Conservation (phyloP, 2,329 filamentous ascomycete genomes). For the Pyricularia grisea region DNA sequence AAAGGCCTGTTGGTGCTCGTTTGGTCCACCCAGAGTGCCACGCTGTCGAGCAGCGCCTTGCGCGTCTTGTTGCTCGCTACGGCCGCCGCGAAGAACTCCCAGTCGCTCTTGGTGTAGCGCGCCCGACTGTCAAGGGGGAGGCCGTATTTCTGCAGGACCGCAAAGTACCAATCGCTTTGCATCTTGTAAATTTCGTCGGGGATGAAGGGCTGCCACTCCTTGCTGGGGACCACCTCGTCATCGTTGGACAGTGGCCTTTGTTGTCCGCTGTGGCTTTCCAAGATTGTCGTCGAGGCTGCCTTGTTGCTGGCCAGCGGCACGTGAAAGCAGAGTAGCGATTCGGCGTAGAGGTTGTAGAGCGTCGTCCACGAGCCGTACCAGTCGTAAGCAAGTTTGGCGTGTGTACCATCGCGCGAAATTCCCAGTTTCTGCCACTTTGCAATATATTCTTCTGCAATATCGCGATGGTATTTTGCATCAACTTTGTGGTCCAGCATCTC, state of each 20-base stretch:
- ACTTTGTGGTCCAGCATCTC: conserved; percentile 44
- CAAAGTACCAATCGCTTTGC: conserved; percentile 73
- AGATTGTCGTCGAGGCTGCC: neutral
- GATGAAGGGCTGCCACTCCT: conserved; percentile 45
- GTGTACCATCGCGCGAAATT: conserved; percentile 56
- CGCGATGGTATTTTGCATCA: conserved; percentile 52
- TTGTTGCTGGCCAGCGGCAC: conserved; percentile 8
- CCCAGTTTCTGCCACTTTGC: conserved; percentile 60
- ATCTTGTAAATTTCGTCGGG: conserved; percentile 67
- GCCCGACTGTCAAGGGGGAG: conserved; percentile 75
- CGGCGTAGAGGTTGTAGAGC: conserved; percentile 65
- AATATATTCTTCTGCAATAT: conserved; percentile 57
- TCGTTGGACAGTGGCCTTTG: conserved; percentile 5
- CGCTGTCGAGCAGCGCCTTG: conserved; percentile 60
- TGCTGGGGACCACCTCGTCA: conserved; percentile 10
- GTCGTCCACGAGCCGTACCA: conserved; percentile 74
- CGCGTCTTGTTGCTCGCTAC: conserved; percentile 62
- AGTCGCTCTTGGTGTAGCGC: conserved; percentile 81
- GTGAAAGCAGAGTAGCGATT: conserved; percentile 31
- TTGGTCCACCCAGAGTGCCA: conserved; percentile 77
- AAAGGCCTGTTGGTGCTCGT: conserved; percentile 66
- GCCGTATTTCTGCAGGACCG: conserved; percentile 72
- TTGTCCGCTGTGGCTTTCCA: neutral
- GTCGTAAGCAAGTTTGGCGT: conserved; percentile 66
- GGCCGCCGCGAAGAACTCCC: conserved; percentile 83